A percentile compares a stretch with the other conserved stretches of the same genome.
These are phyloP conservation scores for Xylaria sp. DNA, from an alignment of 2,329 filamentous ascomycete species.

Conservation along the genomic window DNA sequence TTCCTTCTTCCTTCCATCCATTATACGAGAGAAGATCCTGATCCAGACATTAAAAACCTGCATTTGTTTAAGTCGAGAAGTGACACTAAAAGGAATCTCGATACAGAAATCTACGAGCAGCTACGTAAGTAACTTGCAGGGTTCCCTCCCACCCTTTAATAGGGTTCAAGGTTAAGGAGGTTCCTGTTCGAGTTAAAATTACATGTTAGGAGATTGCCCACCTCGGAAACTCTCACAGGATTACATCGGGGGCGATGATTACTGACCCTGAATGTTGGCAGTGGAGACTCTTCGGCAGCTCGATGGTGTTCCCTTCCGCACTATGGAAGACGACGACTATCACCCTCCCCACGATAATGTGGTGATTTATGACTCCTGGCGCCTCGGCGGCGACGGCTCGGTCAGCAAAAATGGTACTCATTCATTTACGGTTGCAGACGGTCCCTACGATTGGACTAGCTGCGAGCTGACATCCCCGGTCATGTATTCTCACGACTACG, in stretches of 20 bases:
- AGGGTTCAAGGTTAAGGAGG: neutral
- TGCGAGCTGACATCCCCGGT: constrained; percentile 43
- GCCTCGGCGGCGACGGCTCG: constrained; percentile 36
- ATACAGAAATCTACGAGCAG: neutral
- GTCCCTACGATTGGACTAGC: constrained; percentile 34
- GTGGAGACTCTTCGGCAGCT: constrained; percentile 12
- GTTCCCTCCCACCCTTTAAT: neutral
- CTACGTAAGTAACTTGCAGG: constrained; percentile 6
- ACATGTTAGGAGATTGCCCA: neutral
- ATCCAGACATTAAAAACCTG: constrained; percentile 24
- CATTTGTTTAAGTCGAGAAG: constrained; percentile 6
- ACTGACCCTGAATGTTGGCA: constrained; percentile 1
- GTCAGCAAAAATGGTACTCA: constrained; percentile 13
- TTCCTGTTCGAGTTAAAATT: neutral
- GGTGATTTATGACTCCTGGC: constrained; percentile 40
- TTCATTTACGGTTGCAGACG: too few species aligned
- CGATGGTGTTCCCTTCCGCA: constrained; percentile 29
- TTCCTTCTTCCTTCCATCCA: constrained; percentile 39
- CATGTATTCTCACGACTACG: constrained; percentile 33
- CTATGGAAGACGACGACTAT: constrained; percentile 31
- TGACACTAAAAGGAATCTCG: neutral
- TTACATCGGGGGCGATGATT: neutral
- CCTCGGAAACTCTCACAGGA: neutral
- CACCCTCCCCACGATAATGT: constrained; percentile 35
- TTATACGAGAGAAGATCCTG: constrained; percentile 14